A percentile compares a stretch with the other conserved stretches of the same genome.
Evolutionary conservation across 2,329 filamentous ascomycete genomes (phyloP).

Genomic region (Penicillium sp.): DNA sequence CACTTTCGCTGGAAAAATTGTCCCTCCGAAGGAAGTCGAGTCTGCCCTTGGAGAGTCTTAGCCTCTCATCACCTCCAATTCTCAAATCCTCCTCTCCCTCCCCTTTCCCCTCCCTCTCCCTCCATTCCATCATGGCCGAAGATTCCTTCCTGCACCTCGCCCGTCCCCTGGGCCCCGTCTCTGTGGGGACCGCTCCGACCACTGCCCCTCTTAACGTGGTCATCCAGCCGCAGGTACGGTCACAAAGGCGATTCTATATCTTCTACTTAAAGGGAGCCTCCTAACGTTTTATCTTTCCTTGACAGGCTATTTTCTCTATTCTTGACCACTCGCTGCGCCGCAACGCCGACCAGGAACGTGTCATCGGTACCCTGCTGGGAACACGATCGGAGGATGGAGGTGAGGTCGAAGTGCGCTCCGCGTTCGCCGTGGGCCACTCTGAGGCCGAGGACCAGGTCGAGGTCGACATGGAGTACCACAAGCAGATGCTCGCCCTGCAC

Average conservation of each 20-base stretch:
- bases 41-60: constrained; percentile 21
- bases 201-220: constrained; percentile 92
- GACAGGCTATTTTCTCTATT: constrained; percentile 68
- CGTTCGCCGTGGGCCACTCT: constrained; percentile 97
- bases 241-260: constrained; percentile 8
- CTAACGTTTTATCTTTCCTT: constrained; percentile 22
- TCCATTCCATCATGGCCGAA: constrained; percentile 74
- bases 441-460: constrained; percentile 99
- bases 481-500: constrained; percentile 96
- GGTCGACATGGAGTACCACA: constrained; percentile 99
- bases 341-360: constrained; percentile 89
- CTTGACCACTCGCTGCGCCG: constrained; percentile 92
- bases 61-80: constrained; percentile 3
- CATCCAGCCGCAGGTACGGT: constrained; percentile 88
- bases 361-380: constrained; percentile 95
- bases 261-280: constrained; percentile 9
- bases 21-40: constrained; percentile 34
- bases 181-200: constrained; percentile 78
- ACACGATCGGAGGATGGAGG: constrained; percentile 94
- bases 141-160: constrained; percentile 94
- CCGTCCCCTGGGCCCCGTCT: constrained; percentile 83
- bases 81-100: constrained; percentile 21
- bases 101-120: constrained; percentile 35
- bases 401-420: constrained; percentile 93
- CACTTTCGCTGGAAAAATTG: constrained; percentile 40